These are phyloP conservation scores for Coprinellus micaceus DNA, from an alignment of 768 basidiomycete genomes.

Conservation along the genomic window DNA sequence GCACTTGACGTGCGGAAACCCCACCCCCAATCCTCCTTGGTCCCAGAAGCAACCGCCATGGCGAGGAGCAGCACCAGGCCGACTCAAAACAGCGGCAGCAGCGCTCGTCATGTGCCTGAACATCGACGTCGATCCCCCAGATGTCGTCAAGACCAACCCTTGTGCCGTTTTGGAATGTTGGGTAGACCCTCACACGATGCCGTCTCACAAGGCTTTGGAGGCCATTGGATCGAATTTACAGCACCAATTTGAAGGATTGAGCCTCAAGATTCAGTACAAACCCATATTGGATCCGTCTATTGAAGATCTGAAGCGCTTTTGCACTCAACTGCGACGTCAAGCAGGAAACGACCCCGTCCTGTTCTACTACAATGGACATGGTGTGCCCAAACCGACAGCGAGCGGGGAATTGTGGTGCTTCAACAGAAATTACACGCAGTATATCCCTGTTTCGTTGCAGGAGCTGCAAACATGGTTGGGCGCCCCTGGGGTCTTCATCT, in stretches of 20 bases:
- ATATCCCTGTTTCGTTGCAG: conserved; percentile 92
- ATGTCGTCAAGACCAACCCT: conserved; percentile 94
- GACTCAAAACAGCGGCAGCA: conserved; percentile 88
- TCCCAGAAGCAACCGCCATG: conserved; percentile 68
- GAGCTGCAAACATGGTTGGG: conserved; percentile 94
- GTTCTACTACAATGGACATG: conserved; percentile 98
- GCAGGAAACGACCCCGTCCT: conserved; percentile 92
- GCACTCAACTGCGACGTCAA: conserved; percentile 74
- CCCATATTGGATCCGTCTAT: conserved; percentile 92
- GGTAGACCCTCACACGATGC: conserved; percentile 93
- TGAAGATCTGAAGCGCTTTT: conserved; percentile 89
- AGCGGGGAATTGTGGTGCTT: conserved; percentile 99
- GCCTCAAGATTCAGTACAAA: conserved; percentile 91
- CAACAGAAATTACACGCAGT: conserved; percentile 95
- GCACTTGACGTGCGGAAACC: conserved; percentile 88
- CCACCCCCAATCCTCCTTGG: conserved; percentile 65
- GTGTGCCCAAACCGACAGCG: conserved; percentile 93
- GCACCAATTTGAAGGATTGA: conserved; percentile 94
- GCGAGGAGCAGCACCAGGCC: conserved; percentile 76
- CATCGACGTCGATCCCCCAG: conserved; percentile 96
- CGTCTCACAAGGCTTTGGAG: conserved; percentile 89
- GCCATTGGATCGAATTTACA: conserved; percentile 90
- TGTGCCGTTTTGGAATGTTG: conserved; percentile 95
- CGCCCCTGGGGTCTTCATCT: conserved; percentile 94
- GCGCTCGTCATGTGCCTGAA: conserved; percentile 90